Evolutionary conservation across 1,284 basidiomycete genomes (phyloP).

Genomic region (Cutaneotrichosporon cutaneum): DNA sequence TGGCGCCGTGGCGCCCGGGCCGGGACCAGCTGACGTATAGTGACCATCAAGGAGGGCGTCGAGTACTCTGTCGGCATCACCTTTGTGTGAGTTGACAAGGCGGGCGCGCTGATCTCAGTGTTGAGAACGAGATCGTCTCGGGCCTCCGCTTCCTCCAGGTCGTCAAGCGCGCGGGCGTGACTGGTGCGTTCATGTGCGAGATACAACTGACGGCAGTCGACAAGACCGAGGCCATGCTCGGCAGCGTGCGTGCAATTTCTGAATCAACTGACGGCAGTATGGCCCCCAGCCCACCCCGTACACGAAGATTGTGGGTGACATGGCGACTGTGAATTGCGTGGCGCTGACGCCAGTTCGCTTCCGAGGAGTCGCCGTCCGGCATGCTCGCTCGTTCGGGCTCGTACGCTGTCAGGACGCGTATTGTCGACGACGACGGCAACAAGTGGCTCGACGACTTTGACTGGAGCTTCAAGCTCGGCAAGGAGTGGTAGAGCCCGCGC

Average conservation of each 20-base stretch:
- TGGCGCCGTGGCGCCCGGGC: neutral
- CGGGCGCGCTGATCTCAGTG: constrained; percentile 18
- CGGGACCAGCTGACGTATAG: constrained; percentile 26
- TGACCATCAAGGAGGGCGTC: constrained; percentile 58
- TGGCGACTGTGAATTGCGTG: no score
- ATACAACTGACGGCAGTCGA: constrained; percentile 34
- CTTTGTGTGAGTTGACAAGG: constrained; percentile 39
- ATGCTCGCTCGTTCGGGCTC: constrained; percentile 59
- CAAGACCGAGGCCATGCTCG: constrained; percentile 56
- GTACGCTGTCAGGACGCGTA: constrained; percentile 56
- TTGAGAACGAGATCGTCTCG: constrained; percentile 57
- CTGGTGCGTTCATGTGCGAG: constrained; percentile 41
- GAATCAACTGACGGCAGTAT: constrained; percentile 38
- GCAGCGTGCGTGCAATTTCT: constrained; percentile 32
- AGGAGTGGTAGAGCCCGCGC: constrained; percentile 45
- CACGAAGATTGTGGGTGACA: constrained; percentile 53
- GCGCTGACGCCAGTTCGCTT: constrained; percentile 44
- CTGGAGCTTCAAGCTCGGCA: constrained; percentile 53
- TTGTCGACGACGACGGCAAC: constrained; percentile 57
- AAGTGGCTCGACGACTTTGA: constrained; percentile 54
- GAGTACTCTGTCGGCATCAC: constrained; percentile 60
- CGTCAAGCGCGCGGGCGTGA: constrained; percentile 55
- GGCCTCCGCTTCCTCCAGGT: constrained; percentile 59
- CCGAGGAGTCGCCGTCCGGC: constrained; percentile 56
- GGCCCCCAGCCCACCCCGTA: constrained; percentile 53